Base-by-base conservation (phyloP, 495 filamentous ascomycete genomes). In the Talaromyces trachyspermus region DNA sequence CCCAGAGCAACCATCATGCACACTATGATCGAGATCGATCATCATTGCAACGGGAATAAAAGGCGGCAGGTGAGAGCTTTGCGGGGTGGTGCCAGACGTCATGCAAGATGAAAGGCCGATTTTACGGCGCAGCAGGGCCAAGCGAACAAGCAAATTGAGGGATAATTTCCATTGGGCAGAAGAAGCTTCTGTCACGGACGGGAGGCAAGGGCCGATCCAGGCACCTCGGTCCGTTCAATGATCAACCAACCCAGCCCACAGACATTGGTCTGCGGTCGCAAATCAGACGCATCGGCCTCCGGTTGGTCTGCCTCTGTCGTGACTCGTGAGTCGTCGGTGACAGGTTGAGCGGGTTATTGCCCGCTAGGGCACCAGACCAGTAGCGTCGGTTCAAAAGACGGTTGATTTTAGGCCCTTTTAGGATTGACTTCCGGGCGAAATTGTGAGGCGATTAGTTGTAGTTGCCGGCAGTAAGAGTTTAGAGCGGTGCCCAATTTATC, bases 141-240 rank as follows among this genome's bases (percentile, higher is more conserved):
- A 33, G 24, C 26, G 24, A 24, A 26, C 23, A 42, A 25, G 14
- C 39, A 42, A 42, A 26, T 17, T 7, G 39, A 42, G 27, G 27
- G 11, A 9, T 14, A 22, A n/a, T n/a, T 26, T 15, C 30, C 14
- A 46, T 37, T 46, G 44, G 44, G 20, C 22, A 37, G 27, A 46
- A 35, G 29, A 46, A 35, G 29, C 44, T 25, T 14, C 44, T 36
- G 29, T 33, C 19, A 24, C 32, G 26, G 44, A 46, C 44, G 44
- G 44, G 22, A 46, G 44, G 44, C 15, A 46, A 46, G 44, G 44
- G 32, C 44, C 44, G 44, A 46, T 46, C 44, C 44, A 46, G 44
- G 44, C 30, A 46, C 44, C 32, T 46, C 30, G 44, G 44, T 36
- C 29, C 44, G 20, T 33, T 17, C 20, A 33, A 46, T 46, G 44